These are phyloP conservation scores for Colletotrichum horii DNA, from an alignment of 2,329 filamentous ascomycete species.

Conservation along the genomic window DNA sequence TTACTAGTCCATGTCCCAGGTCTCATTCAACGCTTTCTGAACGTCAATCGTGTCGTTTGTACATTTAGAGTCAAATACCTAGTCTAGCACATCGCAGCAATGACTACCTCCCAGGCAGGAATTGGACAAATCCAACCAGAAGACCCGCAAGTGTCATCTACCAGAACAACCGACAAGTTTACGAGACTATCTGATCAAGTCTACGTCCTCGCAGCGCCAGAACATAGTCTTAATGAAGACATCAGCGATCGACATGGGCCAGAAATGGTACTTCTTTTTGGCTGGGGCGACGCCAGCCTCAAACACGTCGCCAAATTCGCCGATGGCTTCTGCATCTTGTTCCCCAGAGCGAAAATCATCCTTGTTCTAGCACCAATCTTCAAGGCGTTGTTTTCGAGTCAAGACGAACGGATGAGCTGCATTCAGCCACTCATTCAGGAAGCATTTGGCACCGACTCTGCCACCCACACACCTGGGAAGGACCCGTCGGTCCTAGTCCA, in stretches of 20 bases:
- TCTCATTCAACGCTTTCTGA: not conserved
- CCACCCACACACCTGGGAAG: constrained; percentile 17
- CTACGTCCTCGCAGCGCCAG: not conserved
- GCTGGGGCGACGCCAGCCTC: constrained; percentile 61
- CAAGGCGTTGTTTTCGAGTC: constrained; percentile 47
- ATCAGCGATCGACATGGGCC: constrained; percentile 29
- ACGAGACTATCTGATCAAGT: not conserved
- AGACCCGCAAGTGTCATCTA: not conserved
- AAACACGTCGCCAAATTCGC: constrained; percentile 62
- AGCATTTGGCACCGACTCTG: constrained; percentile 31
- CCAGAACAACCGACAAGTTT: not conserved
- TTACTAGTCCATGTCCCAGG: not conserved
- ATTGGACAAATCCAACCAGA: not conserved
- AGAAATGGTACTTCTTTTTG: constrained; percentile 55
- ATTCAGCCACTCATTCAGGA: constrained; percentile 51
- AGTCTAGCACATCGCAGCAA: not conserved
- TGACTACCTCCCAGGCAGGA: not conserved
- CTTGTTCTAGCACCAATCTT: constrained; percentile 55
- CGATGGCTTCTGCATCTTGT: constrained; percentile 55
- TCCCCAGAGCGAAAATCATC: constrained; percentile 53
- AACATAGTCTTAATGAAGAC: not conserved
- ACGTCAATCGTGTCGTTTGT: not conserved
- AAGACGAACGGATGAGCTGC: constrained; percentile 44
- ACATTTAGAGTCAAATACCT: not conserved
- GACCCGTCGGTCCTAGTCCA: constrained; percentile 51